These are phyloP conservation scores for Penicillium coffeae DNA, from an alignment of 495 filamentous ascomycete species.

Conservation along the genomic window DNA sequence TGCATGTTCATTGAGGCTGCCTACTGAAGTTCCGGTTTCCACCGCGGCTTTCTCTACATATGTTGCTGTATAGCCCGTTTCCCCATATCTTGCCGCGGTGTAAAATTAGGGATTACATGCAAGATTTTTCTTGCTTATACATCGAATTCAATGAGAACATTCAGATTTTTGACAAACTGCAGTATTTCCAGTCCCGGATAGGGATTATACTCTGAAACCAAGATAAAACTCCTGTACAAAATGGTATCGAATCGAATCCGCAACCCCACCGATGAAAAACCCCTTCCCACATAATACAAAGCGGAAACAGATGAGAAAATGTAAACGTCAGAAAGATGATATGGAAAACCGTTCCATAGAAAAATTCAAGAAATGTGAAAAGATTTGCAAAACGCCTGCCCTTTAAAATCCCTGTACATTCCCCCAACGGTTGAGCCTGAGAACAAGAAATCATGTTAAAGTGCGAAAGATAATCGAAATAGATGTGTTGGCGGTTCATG, in stretches of 20 bases:
- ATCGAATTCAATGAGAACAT: background rate
- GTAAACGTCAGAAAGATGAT: background rate
- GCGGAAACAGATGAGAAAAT: constrained; percentile 5
- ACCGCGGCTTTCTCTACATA: too few species aligned
- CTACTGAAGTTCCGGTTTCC: too few species aligned
- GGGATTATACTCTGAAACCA: constrained; percentile 6
- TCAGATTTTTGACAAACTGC: constrained; percentile 19
- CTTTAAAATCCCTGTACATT: constrained; percentile 22
- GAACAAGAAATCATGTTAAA: background rate
- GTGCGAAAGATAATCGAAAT: background rate
- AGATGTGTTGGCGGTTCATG: background rate
- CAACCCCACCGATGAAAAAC: constrained; percentile 14
- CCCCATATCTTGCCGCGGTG: too few species aligned
- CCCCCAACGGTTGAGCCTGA: constrained; percentile 3
- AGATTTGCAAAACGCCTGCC: constrained; percentile 18
- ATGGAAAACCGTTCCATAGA: background rate
- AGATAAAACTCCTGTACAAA: constrained; percentile 35
- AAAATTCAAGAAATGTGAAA: background rate
- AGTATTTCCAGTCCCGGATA: constrained; percentile 21
- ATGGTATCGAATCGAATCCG: constrained; percentile 42
- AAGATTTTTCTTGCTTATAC: too few species aligned
- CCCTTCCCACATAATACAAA: constrained; percentile 24
- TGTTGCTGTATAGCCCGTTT: too few species aligned
- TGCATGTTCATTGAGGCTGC: too few species aligned
- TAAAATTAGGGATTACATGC: too few species aligned